Evolutionary conservation across 192 early-diverging fungal genomes (phyloP).

Genomic region (Rhizoclosmatium globosum): DNA sequence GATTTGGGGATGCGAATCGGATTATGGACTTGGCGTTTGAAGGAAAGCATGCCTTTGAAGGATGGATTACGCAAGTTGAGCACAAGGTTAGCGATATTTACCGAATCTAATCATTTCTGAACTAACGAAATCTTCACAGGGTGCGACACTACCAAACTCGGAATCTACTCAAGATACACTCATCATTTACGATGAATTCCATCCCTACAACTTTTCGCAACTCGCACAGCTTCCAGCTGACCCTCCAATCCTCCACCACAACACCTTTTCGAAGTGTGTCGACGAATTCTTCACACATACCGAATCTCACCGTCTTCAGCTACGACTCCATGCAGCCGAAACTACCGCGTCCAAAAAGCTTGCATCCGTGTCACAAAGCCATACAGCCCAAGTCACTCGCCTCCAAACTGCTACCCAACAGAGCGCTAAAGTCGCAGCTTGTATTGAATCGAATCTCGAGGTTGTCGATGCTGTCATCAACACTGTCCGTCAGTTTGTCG

Average conservation of each 20-base stretch:
- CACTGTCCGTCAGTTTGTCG: conserved; percentile 88
- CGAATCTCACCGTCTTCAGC: conserved; percentile 82
- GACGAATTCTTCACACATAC: conserved; percentile 94
- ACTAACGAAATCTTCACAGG: neutral
- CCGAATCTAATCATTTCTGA: no score
- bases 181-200: conserved; percentile 53
- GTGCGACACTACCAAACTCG: neutral
- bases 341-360: conserved; percentile 82
- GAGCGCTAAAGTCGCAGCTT: conserved; percentile 75
- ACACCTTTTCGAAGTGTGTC: conserved; percentile 82
- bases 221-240: conserved; percentile 12
- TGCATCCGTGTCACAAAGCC: conserved; percentile 81
- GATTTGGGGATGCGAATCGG: conserved; percentile 77
- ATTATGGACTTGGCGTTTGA: conserved; percentile 57
- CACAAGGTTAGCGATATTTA: conserved; percentile 14
- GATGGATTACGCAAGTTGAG: conserved; percentile 37
- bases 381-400: conserved; percentile 77
- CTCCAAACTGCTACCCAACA: conserved; percentile 75
- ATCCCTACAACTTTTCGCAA: conserved; percentile 55
- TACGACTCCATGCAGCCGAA: conserved; percentile 80
- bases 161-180: conserved; percentile 1
- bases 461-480: conserved; percentile 88
- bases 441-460: conserved; percentile 86
- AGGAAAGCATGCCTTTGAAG: conserved; percentile 7
- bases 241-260: conserved; percentile 58